Conservation (phyloP, 768 basidiomycete species). For the Pleurotus citrinopileatus region DNA sequence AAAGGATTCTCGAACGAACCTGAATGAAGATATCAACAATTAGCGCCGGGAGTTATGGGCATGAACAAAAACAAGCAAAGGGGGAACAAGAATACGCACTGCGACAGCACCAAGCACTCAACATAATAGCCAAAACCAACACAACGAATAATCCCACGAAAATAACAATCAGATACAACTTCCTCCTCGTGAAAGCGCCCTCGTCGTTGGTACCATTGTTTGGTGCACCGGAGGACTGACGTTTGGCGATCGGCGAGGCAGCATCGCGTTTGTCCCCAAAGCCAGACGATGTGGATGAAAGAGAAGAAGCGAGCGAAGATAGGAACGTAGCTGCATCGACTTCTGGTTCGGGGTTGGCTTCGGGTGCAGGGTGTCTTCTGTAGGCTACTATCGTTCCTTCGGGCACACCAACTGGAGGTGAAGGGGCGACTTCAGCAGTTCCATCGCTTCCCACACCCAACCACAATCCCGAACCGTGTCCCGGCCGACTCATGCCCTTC, state of each 20-base stretch:
- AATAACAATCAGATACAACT: slow-evolving; percentile 56
- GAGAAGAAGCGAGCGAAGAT: neutral
- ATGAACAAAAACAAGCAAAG: neutral
- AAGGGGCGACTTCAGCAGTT: neutral
- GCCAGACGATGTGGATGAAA: neutral
- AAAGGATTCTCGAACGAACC: slow-evolving; percentile 59
- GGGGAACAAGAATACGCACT: slow-evolving; percentile 28
- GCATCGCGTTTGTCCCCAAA: neutral
- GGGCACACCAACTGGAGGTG: neutral
- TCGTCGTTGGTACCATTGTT: neutral
- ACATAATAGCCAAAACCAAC: slow-evolving; percentile 50
- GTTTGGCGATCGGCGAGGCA: neutral
- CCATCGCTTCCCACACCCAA: neutral
- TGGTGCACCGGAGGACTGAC: neutral
- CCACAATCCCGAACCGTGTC: neutral
- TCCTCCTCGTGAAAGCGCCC: neutral
- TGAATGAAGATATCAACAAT: slow-evolving; percentile 16
- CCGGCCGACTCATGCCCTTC: neutral
- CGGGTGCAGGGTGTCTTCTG: neutral
- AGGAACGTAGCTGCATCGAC: neutral
- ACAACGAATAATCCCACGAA: slow-evolving; percentile 62
- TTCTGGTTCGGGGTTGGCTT: neutral
- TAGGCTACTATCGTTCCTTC: neutral
- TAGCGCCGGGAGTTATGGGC: neutral
- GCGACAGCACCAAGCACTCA: slow-evolving; percentile 66